These are phyloP conservation scores for Symbiodinium natans DNA, from an alignment of 73 alveolate species.

Conservation along the genomic window DNA sequence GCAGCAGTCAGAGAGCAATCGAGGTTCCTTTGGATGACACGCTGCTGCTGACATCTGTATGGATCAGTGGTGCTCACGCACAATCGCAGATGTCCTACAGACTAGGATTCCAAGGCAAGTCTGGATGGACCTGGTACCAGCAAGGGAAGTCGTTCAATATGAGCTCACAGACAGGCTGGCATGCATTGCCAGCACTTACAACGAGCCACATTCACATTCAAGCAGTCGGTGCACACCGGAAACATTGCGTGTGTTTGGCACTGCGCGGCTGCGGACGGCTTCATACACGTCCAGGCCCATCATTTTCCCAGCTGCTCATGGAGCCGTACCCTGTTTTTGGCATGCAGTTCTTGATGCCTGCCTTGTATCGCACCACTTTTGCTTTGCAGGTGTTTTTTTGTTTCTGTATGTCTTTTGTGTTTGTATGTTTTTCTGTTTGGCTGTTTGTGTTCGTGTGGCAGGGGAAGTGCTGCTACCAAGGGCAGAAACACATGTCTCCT, in stretches of 20 bases:
- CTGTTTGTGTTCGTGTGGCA: too few relatives aligned
- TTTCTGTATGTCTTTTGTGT: too few relatives aligned
- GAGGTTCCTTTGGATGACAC: not conserved
- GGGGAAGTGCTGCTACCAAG: too few relatives aligned
- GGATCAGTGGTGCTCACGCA: not conserved
- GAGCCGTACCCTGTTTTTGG: conserved; percentile 29
- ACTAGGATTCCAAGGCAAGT: not conserved
- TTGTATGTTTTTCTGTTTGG: too few relatives aligned
- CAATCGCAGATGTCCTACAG: not conserved
- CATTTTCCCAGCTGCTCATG: not conserved
- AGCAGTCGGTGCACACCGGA: not conserved
- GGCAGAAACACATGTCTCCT: too few relatives aligned
- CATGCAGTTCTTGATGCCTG: conserved; percentile 6
- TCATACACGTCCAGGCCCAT: conserved; percentile 2
- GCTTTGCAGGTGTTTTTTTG: too few relatives aligned
- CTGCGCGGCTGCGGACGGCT: conserved; percentile 24
- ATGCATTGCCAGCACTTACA: not conserved
- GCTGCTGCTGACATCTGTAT: not conserved
- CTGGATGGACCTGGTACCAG: not conserved
- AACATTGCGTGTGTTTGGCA: conserved; percentile 8
- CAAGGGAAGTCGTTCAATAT: not conserved
- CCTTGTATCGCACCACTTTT: too few relatives aligned
- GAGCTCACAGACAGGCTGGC: conserved; percentile 9
- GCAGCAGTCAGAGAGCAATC: not conserved
- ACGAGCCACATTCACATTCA: not conserved